Conservation (phyloP, 2,329 filamentous ascomycete genomes). For the Stagonosporopsis vannaccii region DNA sequence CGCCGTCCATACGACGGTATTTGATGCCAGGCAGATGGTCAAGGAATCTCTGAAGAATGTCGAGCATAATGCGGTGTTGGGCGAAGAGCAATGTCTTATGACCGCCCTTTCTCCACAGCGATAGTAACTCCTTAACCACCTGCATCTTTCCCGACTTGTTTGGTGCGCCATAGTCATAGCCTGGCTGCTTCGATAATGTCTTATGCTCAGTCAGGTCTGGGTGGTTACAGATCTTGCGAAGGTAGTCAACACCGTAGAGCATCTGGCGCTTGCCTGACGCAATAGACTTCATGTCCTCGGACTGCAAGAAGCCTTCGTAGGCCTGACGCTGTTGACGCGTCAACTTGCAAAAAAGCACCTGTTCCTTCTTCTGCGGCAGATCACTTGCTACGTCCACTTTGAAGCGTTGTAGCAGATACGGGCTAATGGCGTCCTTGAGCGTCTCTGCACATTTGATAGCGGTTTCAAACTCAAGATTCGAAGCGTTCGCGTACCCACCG, state of each 20-base stretch:
- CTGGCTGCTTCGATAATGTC: slow-evolving; percentile 63
- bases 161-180: slow-evolving; percentile 79
- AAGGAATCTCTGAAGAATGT: slow-evolving; percentile 88
- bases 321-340: slow-evolving; percentile 78
- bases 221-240: slow-evolving; percentile 98
- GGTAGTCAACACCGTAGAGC: slow-evolving; percentile 86
- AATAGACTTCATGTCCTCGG: slow-evolving; percentile 86
- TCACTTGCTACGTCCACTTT: slow-evolving; percentile 95
- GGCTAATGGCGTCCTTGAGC: slow-evolving; percentile 90
- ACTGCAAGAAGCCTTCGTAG: slow-evolving; percentile 82
- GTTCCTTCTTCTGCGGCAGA: slow-evolving; percentile 92
- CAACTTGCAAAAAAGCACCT: slow-evolving; percentile 94
- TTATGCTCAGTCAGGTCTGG: slow-evolving; percentile 83
- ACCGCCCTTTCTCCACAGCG: slow-evolving; percentile 88
- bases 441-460: slow-evolving; percentile 94
- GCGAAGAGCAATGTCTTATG: slow-evolving; percentile 95
- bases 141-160: slow-evolving; percentile 94
- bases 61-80: slow-evolving; percentile 92
- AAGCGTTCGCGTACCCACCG: slow-evolving; percentile 94
- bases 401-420: slow-evolving; percentile 89
- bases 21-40: slow-evolving; percentile 71
- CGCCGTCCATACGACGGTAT: slow-evolving; percentile 91
- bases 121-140: slow-evolving; percentile 84
- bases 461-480: slow-evolving; percentile 91
- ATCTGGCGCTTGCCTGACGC: slow-evolving; percentile 77